A percentile compares a stretch with the other conserved stretches of the same genome.
These are phyloP conservation scores for Colletotrichum incanum DNA, from an alignment of 2,329 filamentous ascomycete genomes.

Conservation along the genomic window DNA sequence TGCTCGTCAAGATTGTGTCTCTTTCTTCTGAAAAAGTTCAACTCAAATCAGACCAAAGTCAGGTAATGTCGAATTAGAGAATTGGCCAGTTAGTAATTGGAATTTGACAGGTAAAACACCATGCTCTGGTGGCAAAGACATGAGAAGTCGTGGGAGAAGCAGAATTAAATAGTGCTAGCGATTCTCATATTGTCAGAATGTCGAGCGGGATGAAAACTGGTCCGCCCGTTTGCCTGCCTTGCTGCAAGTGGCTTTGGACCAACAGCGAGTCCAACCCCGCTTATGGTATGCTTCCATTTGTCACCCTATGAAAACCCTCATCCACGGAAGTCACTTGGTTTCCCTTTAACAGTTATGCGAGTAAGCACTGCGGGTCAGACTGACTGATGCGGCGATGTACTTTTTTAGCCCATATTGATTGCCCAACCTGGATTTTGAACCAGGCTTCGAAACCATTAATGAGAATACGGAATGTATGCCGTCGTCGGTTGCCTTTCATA, in stretches of 20 bases:
- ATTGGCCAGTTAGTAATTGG: not conserved
- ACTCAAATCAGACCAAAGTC: not conserved
- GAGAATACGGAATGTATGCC: not conserved
- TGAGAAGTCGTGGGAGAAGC: not conserved
- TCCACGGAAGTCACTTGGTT: not conserved
- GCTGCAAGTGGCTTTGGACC: not conserved
- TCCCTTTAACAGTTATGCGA: not conserved
- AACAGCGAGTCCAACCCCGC: not conserved
- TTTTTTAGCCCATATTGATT: not conserved
- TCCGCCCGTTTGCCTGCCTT: not conserved
- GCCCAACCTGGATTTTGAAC: not conserved
- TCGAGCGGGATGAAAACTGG: too few relatives aligned
- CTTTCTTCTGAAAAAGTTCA: not conserved
- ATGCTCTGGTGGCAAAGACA: not conserved
- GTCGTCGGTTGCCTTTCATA: too few relatives aligned
- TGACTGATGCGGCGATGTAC: not conserved
- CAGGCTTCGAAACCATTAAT: not conserved
- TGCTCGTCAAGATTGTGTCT: not conserved
- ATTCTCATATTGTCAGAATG: not conserved
- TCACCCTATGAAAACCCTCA: too few relatives aligned
- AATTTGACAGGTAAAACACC: not conserved
- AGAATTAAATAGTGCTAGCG: not conserved
- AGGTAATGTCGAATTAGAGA: not conserved
- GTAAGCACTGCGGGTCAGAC: not conserved
- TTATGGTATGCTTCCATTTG: not conserved